Evolutionary conservation across 1,284 basidiomycete species (phyloP).

Genomic region (Ganoderma sp.): DNA sequence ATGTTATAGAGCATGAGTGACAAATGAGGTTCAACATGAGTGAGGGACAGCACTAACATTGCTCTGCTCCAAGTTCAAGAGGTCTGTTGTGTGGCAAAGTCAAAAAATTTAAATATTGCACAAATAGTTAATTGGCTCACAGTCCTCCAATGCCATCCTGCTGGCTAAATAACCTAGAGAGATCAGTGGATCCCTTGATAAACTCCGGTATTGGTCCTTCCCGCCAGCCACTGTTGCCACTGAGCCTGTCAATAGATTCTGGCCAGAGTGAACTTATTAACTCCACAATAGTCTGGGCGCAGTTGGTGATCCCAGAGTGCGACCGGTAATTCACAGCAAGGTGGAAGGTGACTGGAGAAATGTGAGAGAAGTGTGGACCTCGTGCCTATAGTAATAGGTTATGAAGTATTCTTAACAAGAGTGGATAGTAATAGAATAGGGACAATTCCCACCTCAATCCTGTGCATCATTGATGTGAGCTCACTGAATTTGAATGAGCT

Average conservation of each 20-base stretch:
- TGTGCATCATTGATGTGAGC: conserved; percentile 67
- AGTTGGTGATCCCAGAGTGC: conserved; percentile 68
- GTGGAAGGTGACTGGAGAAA: conserved; percentile 57
- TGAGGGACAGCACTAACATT: background rate
- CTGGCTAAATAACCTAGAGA: conserved; percentile 56
- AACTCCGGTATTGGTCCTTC: conserved; percentile 66
- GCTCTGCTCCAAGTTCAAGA: conserved; percentile 9
- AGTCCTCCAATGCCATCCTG: conserved; percentile 60
- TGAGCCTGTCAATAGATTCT: conserved; percentile 64
- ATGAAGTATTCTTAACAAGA: background rate
- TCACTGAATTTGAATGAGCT: conserved; percentile 77
- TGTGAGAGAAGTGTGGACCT: background rate
- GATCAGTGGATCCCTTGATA: conserved; percentile 43
- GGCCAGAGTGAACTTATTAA: conserved; percentile 69
- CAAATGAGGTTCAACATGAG: background rate
- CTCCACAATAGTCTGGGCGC: conserved; percentile 66
- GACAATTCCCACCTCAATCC: conserved; percentile 60
- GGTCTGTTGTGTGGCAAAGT: background rate
- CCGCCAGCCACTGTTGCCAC: conserved; percentile 61
- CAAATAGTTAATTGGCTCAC: conserved; percentile 34
- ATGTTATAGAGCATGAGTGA: background rate
- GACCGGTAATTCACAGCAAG: conserved; percentile 72
- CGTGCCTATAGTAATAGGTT: background rate
- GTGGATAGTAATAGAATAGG: background rate
- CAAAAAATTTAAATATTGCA: background rate